These are phyloP conservation scores for Candida dajiaensis DNA, from an alignment of 805 yeast genomes.

Conservation along the genomic window DNA sequence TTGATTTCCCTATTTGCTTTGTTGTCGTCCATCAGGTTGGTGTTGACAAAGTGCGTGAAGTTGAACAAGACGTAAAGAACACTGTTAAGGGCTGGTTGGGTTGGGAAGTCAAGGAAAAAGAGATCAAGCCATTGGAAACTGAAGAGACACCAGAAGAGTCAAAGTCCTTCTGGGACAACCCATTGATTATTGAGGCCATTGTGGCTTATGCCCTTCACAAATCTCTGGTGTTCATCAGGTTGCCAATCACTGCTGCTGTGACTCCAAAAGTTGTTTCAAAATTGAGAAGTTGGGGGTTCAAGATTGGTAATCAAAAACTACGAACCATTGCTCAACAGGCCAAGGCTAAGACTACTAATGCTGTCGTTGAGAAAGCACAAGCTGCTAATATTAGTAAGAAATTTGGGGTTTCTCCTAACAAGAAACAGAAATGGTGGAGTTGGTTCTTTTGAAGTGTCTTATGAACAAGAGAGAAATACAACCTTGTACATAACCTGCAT, in stretches of 20 bases:
- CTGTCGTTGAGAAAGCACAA: constrained; percentile 21
- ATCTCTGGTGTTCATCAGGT: constrained; percentile 71
- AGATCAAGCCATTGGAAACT: constrained; percentile 23
- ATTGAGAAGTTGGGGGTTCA: constrained; percentile 74
- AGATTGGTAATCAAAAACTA: constrained; percentile 51
- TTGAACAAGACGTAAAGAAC: constrained; percentile 57
- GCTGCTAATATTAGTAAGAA: constrained; percentile 37
- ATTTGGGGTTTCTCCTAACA: constrained; percentile 48
- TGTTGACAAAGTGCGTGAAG: constrained; percentile 67
- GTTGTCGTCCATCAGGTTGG: constrained; percentile 82
- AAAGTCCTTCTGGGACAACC: constrained; percentile 23
- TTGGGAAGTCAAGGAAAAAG: constrained; percentile 36
- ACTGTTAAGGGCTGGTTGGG: constrained; percentile 43
- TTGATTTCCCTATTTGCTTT: constrained; percentile 84
- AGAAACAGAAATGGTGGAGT: constrained; percentile 50
- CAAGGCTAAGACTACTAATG: constrained; percentile 25
- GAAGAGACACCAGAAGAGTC: constrained; percentile 13
- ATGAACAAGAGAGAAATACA: not conserved
- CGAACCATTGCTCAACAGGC: constrained; percentile 34
- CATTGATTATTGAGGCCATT: constrained; percentile 75
- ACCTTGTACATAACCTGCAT: not conserved
- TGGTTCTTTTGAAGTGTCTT: constrained; percentile 42
- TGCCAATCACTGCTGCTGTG: constrained; percentile 88
- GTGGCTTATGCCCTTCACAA: constrained; percentile 94
- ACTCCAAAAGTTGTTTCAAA: constrained; percentile 72